These are phyloP conservation scores for Chalciporus sphaerocephalus DNA, from an alignment of 768 basidiomycete genomes.

Conservation along the genomic window DNA sequence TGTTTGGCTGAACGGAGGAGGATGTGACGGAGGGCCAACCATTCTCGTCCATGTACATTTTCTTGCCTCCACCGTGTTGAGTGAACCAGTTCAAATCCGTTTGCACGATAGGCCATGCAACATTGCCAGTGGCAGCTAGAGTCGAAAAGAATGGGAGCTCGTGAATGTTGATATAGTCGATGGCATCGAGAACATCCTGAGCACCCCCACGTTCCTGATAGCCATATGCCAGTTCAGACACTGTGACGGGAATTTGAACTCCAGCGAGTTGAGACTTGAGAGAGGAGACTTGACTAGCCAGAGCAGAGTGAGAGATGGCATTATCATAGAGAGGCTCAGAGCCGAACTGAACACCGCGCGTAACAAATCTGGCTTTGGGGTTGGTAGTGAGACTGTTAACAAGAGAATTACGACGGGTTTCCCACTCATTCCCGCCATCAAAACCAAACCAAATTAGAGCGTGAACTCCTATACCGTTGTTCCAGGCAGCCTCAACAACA, in stretches of 20 bases:
- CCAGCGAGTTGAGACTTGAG: constrained; percentile 47
- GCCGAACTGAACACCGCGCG: constrained; percentile 64
- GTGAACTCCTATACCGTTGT: constrained; percentile 64
- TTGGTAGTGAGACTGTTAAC: constrained; percentile 53
- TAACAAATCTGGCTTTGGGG: constrained; percentile 59
- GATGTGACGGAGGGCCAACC: constrained; percentile 74
- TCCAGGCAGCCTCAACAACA: constrained; percentile 65
- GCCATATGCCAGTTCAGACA: constrained; percentile 61
- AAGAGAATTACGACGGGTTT: constrained; percentile 48
- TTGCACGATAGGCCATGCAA: constrained; percentile 60
- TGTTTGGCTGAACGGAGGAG: constrained; percentile 60
- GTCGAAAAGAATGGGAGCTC: constrained; percentile 64
- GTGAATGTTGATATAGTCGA: constrained; percentile 64
- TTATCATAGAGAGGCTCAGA: constrained; percentile 64
- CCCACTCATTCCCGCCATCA: constrained; percentile 44
- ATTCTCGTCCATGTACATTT: constrained; percentile 76
- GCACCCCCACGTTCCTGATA: constrained; percentile 52
- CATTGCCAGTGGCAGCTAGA: constrained; percentile 37
- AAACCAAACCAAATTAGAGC: constrained; percentile 60
- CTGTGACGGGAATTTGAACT: constrained; percentile 62
- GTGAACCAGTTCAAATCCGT: constrained; percentile 66
- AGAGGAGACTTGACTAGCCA: constrained; percentile 47
- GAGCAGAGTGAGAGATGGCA: constrained; percentile 45
- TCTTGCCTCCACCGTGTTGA: constrained; percentile 59
- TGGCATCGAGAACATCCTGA: constrained; percentile 49